Evolutionary conservation across 768 basidiomycete species (phyloP).

Genomic region (Russula emetica): DNA sequence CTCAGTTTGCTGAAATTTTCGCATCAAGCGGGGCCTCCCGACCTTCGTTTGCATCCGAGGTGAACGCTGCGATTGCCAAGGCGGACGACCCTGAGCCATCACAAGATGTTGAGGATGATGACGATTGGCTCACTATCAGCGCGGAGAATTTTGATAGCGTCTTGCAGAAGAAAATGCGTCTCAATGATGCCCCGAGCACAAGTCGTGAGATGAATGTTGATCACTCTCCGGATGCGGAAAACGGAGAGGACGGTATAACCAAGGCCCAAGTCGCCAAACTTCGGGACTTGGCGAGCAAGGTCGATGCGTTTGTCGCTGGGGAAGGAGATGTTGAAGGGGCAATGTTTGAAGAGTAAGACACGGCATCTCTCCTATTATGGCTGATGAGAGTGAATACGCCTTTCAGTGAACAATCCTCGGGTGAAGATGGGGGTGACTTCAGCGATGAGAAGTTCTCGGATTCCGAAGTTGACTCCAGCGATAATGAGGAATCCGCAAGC

Average conservation of each 20-base stretch:
- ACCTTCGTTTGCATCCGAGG: slow-evolving; percentile 70
- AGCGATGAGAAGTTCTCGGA: slow-evolving; percentile 44
- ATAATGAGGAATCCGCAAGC: slow-evolving; percentile 28
- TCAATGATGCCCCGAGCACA: slow-evolving; percentile 18
- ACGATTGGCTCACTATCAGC: slow-evolving; percentile 85
- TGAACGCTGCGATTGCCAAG: slow-evolving; percentile 57
- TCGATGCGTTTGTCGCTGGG: slow-evolving; percentile 87
- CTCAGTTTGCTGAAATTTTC: slow-evolving; percentile 3
- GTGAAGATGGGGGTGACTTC: slow-evolving; percentile 45
- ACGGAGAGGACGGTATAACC: slow-evolving; percentile 48
- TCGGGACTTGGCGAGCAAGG: slow-evolving; percentile 74
- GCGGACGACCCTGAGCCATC: slow-evolving; percentile 34
- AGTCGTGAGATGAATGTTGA: slow-evolving; percentile 53
- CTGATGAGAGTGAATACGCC: not conserved
- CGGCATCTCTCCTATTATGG: not conserved
- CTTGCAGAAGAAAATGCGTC: slow-evolving; percentile 45
- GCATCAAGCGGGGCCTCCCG: slow-evolving; percentile 51
- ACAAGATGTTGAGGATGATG: slow-evolving; percentile 57
- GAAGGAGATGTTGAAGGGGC: slow-evolving; percentile 89
- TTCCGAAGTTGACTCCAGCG: slow-evolving; percentile 27
- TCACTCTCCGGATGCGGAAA: slow-evolving; percentile 30
- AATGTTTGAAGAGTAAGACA: slow-evolving; percentile 77
- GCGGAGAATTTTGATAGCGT: slow-evolving; percentile 70
- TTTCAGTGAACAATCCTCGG: slow-evolving; percentile 45
- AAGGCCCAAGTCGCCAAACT: slow-evolving; percentile 66